Evolutionary conservation across 371 early-diverging fungal species (phyloP).

Genomic region (Mucor racemosus): DNA sequence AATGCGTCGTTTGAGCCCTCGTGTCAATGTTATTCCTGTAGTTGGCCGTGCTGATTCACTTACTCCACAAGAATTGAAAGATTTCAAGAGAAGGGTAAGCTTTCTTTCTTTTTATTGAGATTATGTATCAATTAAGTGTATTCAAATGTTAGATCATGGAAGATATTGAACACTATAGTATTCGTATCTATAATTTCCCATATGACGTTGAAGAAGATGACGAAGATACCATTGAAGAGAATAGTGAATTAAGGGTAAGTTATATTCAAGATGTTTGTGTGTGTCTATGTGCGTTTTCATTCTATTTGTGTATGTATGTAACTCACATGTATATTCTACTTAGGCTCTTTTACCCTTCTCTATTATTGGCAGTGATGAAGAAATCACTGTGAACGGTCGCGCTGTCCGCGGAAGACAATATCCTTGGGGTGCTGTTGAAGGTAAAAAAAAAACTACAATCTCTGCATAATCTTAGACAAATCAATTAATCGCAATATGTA

Average conservation of each 20-base stretch:
- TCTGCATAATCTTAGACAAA: not conserved
- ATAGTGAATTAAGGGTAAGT: constrained; percentile 82
- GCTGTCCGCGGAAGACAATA: constrained; percentile 94
- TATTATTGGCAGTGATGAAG: constrained; percentile 95
- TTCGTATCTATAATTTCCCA: constrained; percentile 90
- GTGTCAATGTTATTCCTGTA: constrained; percentile 96
- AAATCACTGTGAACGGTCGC: constrained; percentile 77
- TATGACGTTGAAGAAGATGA: constrained; percentile 81
- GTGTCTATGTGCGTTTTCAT: not conserved
- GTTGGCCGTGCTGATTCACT: constrained; percentile 81
- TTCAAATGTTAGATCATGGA: constrained; percentile 75
- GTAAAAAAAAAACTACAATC: constrained; percentile 20
- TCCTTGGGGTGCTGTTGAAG: constrained; percentile 99
- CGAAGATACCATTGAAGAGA: constrained; percentile 95
- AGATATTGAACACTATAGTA: constrained; percentile 89
- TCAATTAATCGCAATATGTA: not conserved
- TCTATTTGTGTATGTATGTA: not conserved
- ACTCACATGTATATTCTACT: not conserved
- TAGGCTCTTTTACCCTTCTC: constrained; percentile 93
- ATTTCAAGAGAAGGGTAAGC: constrained; percentile 83
- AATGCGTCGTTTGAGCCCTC: constrained; percentile 90
- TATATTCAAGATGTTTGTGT: not conserved
- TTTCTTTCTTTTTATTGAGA: not conserved
- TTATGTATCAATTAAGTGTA: not conserved
- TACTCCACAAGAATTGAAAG: constrained; percentile 74